Conservation (phyloP, 345 rosid species). For the Pistacia vera region DNA sequence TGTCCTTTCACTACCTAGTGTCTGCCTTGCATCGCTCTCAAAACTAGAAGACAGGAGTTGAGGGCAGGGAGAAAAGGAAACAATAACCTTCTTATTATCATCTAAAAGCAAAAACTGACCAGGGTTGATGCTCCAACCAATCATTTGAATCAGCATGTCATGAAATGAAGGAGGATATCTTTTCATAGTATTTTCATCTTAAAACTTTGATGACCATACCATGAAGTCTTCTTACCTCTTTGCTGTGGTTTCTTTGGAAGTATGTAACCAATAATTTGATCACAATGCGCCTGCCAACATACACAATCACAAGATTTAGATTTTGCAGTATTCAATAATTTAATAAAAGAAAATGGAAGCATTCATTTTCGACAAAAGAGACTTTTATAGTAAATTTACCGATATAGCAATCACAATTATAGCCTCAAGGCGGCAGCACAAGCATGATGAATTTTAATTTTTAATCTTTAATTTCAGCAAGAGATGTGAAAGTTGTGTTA, state of each 20-base stretch:
- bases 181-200: background rate
- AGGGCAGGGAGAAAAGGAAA: background rate
- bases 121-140: background rate
- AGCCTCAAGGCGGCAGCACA: background rate
- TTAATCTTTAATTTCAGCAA: background rate
- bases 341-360: background rate
- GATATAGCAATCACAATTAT: background rate
- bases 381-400: background rate
- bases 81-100: background rate
- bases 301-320: slow-evolving; percentile 15
- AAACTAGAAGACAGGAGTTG: background rate
- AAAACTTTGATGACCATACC: slow-evolving; percentile 1
- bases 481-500: background rate
- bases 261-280: slow-evolving; percentile 89
- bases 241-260: slow-evolving; percentile 94
- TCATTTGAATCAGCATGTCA: too few relatives aligned
- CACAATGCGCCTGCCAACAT: slow-evolving; percentile 80
- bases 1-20: background rate
- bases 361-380: background rate
- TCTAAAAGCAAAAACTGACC: background rate
- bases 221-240: slow-evolving; percentile 60
- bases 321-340: background rate
- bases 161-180: too few relatives aligned
- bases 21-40: background rate
- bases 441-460: background rate